Percentiles rank a stretch among this genome's conserved stretches.
These are phyloP conservation scores for Simplicillium aogashimaense DNA, from an alignment of 2,329 filamentous ascomycete genomes.

Conservation along the genomic window DNA sequence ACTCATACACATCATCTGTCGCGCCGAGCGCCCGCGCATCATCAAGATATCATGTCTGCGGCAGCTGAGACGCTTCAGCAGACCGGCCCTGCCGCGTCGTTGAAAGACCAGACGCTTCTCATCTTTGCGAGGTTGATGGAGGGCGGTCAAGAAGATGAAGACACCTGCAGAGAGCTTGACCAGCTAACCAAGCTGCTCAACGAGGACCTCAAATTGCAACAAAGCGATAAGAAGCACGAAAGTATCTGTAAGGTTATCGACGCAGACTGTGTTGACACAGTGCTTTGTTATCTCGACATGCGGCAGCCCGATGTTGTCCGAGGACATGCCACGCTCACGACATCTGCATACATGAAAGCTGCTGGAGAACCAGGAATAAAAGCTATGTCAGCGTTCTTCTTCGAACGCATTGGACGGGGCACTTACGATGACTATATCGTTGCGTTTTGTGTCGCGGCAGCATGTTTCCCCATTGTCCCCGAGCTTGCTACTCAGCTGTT, in stretches of 20 bases:
- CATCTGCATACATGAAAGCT: slow-evolving; percentile 73
- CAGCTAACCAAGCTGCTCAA: slow-evolving; percentile 49
- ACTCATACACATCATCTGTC: no score
- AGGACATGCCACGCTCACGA: slow-evolving; percentile 72
- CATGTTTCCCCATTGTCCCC: slow-evolving; percentile 78
- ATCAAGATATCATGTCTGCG: slow-evolving; percentile 18
- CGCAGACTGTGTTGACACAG: slow-evolving; percentile 68
- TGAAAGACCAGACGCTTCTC: slow-evolving; percentile 60
- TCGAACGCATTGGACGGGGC: slow-evolving; percentile 57
- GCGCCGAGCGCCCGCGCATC: no score
- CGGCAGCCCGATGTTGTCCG: slow-evolving; percentile 64
- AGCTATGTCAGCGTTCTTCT: slow-evolving; percentile 66
- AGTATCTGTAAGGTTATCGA: slow-evolving; percentile 57
- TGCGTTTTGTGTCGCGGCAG: slow-evolving; percentile 85
- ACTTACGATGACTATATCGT: slow-evolving; percentile 84
- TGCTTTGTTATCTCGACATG: slow-evolving; percentile 80
- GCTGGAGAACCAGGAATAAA: slow-evolving; percentile 61
- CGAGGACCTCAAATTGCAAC: slow-evolving; percentile 38
- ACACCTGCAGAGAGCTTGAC: slow-evolving; percentile 51
- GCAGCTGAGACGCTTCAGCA: slow-evolving; percentile 20
- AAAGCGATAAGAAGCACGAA: slow-evolving; percentile 27
- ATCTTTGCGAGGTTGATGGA: slow-evolving; percentile 86
- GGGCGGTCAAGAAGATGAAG: slow-evolving; percentile 72
- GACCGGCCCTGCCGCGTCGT: slow-evolving; percentile 19
- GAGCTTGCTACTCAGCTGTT: slow-evolving; percentile 69